Percentiles rank a stretch among this genome's conserved stretches.
Conservation (phyloP, 2,329 filamentous ascomycete genomes). For the Calonectria leucothoes region DNA sequence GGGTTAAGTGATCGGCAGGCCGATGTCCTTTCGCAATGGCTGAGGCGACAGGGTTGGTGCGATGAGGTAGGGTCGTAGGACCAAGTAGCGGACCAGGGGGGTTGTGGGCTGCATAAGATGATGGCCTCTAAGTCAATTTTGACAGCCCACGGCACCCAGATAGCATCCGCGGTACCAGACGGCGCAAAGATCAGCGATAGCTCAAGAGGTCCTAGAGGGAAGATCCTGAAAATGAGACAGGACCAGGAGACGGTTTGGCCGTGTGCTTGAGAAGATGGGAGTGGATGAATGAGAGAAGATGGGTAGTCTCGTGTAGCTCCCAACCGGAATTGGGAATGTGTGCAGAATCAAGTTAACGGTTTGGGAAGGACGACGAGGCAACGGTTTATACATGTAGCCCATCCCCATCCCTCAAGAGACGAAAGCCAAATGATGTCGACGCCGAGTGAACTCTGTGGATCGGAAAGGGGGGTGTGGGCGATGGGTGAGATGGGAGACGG, state of each 20-base stretch:
- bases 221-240: constrained; percentile 30
- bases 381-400: constrained; percentile 37
- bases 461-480: constrained; percentile 35
- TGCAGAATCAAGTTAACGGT: constrained; percentile 12
- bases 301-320: constrained; percentile 4
- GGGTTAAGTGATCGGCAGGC: constrained; percentile 65
- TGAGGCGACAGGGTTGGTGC: constrained; percentile 58
- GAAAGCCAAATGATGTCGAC: constrained; percentile 33
- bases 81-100: constrained; percentile 48
- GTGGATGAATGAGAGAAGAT: neutral
- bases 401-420: constrained; percentile 16
- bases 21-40: constrained; percentile 62
- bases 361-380: constrained; percentile 26
- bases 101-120: constrained; percentile 49
- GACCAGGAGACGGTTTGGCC: constrained; percentile 9
- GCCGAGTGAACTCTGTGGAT: constrained; percentile 32
- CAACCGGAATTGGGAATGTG: constrained; percentile 15
- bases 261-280: constrained; percentile 15
- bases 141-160: constrained; percentile 45
- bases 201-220: constrained; percentile 28
- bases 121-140: constrained; percentile 43
- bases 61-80: constrained; percentile 54
- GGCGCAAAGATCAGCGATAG: constrained; percentile 42
- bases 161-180: constrained; percentile 41
- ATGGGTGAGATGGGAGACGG: constrained; percentile 28